These are phyloP conservation scores for Rhodotorula taiwanensis DNA, from an alignment of 768 basidiomycete species.

Conservation along the genomic window DNA sequence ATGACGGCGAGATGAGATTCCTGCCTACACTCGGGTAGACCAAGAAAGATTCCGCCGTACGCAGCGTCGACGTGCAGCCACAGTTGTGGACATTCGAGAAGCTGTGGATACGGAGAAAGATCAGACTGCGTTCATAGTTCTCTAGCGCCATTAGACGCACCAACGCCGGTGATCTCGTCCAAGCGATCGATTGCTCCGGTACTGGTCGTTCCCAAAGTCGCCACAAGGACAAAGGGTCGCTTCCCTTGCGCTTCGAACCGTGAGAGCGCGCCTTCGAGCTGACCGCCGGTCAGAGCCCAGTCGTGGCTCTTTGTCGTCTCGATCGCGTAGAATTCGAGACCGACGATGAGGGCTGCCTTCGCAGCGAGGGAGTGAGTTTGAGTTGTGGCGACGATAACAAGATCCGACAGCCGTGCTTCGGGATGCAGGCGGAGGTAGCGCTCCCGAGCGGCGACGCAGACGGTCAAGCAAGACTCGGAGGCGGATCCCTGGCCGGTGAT, in stretches of 20 bases:
- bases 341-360: slow-evolving; percentile 73
- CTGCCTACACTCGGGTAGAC: slow-evolving; percentile 69
- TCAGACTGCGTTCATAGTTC: no score
- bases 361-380: slow-evolving; percentile 82
- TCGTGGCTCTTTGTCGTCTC: slow-evolving; percentile 60
- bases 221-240: slow-evolving; percentile 64
- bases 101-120: no score
- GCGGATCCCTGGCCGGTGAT: slow-evolving; percentile 62
- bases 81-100: slow-evolving; percentile 55
- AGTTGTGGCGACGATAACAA: slow-evolving; percentile 80
- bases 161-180: slow-evolving; percentile 62
- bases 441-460: slow-evolving; percentile 70
- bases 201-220: slow-evolving; percentile 78
- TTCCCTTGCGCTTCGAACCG: slow-evolving; percentile 58
- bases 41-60: slow-evolving; percentile 73
- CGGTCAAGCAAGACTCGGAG: slow-evolving; percentile 71
- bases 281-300: slow-evolving; percentile 62
- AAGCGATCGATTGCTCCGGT: slow-evolving; percentile 82
- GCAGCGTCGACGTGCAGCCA: slow-evolving; percentile 86
- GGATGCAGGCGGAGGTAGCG: slow-evolving; percentile 47
- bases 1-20: slow-evolving; percentile 59
- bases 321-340: slow-evolving; percentile 63
- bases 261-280: slow-evolving; percentile 56
- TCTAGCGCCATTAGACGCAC: no score
- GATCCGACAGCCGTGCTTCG: slow-evolving; percentile 51